phyloP scores from a whole-genome alignment of 495 filamentous ascomycete genomes.

The Penicillium mononematosum region DNA sequence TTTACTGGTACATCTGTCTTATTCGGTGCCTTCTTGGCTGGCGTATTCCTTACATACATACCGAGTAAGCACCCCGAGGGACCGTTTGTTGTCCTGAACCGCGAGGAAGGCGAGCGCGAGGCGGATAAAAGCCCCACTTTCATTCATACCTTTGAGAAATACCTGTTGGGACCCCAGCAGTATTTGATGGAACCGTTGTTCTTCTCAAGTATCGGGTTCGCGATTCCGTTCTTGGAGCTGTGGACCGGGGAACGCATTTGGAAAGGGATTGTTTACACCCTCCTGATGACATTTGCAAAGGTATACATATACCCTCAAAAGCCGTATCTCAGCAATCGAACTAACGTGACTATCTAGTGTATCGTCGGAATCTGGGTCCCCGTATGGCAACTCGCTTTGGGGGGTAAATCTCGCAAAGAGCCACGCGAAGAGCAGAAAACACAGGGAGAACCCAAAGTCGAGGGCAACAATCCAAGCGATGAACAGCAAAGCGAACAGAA shows the following conservation, averaged over 20 bases:
- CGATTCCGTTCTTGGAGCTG: conserved; percentile 67
- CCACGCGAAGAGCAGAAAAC: background rate
- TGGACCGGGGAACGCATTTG: conserved; percentile 62
- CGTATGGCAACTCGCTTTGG: conserved; percentile 16
- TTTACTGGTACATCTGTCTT: conserved; percentile 64
- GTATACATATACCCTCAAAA: conserved; percentile 18
- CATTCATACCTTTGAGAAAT: conserved; percentile 36
- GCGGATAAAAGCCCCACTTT: conserved; percentile 37
- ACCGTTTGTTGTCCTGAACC: conserved; percentile 36
- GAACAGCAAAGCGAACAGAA: background rate
- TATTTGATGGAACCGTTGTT: conserved; percentile 69
- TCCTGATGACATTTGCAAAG: conserved; percentile 68
- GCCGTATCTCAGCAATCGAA: background rate
- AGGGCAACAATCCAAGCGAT: background rate
- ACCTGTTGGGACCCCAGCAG: conserved; percentile 37
- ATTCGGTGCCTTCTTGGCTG: conserved; percentile 66
- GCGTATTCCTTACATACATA: conserved; percentile 53
- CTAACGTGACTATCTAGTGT: conserved; percentile 18
- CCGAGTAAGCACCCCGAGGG: conserved; percentile 35
- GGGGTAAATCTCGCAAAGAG: conserved; percentile 1
- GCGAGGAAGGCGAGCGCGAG: conserved; percentile 43
- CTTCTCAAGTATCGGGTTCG: conserved; percentile 71
- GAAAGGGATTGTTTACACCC: conserved; percentile 65
- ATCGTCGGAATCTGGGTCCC: conserved; percentile 36
- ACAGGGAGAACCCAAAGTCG: background rate